Percentiles rank a stretch among this genome's conserved stretches.
Evolutionary conservation across 176 grass and related monocot species (phyloP).

Genomic region (Tillandsia fasciculata): DNA sequence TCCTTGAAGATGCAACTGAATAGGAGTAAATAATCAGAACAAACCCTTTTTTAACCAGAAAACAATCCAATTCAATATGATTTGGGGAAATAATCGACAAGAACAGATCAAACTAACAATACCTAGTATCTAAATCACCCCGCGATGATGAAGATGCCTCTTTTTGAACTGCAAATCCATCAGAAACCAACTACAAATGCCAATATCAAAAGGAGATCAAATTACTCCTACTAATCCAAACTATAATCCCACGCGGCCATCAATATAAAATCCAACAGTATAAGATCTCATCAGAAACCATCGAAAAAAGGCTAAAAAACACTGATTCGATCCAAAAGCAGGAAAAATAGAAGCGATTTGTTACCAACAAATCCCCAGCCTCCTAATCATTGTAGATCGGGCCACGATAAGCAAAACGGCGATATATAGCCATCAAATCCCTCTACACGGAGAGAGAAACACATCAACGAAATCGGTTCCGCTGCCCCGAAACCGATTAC

Average conservation of each 20-base stretch:
- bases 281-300: not conserved
- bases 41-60: not conserved
- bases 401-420: not conserved
- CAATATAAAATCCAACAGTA: not conserved
- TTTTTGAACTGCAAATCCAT: conserved; percentile 27
- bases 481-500: not conserved
- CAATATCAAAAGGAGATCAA: not conserved
- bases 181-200: not conserved
- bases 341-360: not conserved
- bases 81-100: not conserved
- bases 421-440: not conserved
- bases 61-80: not conserved
- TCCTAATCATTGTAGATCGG: not conserved
- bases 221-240: not conserved
- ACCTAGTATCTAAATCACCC: conserved; percentile 14
- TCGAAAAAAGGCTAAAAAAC: not conserved
- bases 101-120: not conserved
- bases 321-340: not conserved
- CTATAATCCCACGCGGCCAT: not conserved
- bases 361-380: not conserved
- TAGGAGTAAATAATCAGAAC: not conserved
- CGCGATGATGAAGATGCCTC: conserved; percentile 14
- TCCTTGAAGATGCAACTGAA: not conserved
- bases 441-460: not conserved
- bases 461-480: not conserved